A percentile compares a stretch with the other conserved stretches of the same genome.
phyloP scores from a whole-genome alignment of 2,329 filamentous ascomycete species.

The Magnaporthales sp. region DNA sequence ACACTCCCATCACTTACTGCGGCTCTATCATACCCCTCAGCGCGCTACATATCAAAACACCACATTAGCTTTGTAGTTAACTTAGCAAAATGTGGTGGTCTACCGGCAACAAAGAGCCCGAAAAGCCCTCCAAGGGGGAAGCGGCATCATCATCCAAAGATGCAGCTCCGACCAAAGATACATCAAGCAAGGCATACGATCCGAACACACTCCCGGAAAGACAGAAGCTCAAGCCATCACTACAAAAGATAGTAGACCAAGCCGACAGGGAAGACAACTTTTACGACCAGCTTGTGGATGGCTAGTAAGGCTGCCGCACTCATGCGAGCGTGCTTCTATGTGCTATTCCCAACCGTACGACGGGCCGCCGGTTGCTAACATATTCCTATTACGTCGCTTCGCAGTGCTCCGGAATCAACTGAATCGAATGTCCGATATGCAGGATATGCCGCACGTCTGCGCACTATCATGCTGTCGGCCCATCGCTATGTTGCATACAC shows the following conservation, averaged over 20 bases:
- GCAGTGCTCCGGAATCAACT: slow-evolving; percentile 69
- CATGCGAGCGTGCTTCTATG: background rate
- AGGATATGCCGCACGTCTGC: slow-evolving; percentile 77
- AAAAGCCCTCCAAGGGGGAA: slow-evolving; percentile 9
- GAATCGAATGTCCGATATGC: slow-evolving; percentile 84
- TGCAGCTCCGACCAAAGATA: slow-evolving; percentile 21
- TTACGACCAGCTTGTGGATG: slow-evolving; percentile 69
- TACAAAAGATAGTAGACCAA: slow-evolving; percentile 51
- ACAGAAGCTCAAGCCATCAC: slow-evolving; percentile 42
- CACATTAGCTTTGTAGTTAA: background rate
- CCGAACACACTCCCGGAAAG: slow-evolving; percentile 36
- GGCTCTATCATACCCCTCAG: background rate
- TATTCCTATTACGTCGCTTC: background rate
- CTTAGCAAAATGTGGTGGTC: slow-evolving; percentile 30
- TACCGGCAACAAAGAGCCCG: slow-evolving; percentile 18
- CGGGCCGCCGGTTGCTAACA: background rate
- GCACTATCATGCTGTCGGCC: slow-evolving; percentile 80
- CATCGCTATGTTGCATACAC: slow-evolving; percentile 98
- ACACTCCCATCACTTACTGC: background rate
- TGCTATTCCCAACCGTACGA: background rate
- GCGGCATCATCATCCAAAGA: slow-evolving; percentile 13
- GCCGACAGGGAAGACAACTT: slow-evolving; percentile 59
- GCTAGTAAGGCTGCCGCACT: slow-evolving; percentile 51
- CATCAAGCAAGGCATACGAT: slow-evolving; percentile 22
- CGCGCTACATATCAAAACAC: background rate